Evolutionary conservation across 2,329 filamentous ascomycete genomes (phyloP).

Genomic region (Aspergillus udagawae): DNA sequence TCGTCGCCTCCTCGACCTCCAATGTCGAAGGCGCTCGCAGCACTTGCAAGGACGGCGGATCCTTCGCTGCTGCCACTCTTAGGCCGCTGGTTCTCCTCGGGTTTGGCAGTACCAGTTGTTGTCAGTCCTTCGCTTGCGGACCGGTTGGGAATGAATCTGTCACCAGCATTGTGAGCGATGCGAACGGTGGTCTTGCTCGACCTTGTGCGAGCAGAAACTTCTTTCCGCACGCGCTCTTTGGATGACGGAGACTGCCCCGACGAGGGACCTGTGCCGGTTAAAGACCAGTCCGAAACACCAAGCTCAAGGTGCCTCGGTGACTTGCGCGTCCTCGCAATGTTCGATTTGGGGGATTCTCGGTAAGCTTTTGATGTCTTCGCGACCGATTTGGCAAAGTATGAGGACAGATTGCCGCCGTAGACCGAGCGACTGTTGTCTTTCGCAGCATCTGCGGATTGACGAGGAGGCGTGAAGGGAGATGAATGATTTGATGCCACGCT

Average conservation of each 20-base stretch:
- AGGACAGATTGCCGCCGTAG: conserved; percentile 73
- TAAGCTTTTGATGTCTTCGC: conserved; percentile 49
- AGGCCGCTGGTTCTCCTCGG: conserved; percentile 71
- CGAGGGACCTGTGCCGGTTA: conserved; percentile 73
- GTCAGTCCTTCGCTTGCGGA: conserved; percentile 82
- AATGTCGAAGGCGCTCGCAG: conserved; percentile 63
- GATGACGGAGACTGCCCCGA: conserved; percentile 53
- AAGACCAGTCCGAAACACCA: conserved; percentile 85
- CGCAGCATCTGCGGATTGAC: conserved; percentile 54
- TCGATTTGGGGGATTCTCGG: conserved; percentile 91
- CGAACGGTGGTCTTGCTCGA: conserved; percentile 70
- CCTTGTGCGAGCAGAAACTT: conserved; percentile 49
- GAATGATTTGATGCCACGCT: conserved; percentile 52
- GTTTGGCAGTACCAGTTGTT: conserved; percentile 77
- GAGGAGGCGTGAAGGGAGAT: conserved; percentile 72
- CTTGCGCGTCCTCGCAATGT: conserved; percentile 66
- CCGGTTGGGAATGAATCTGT: conserved; percentile 95
- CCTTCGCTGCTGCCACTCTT: conserved; percentile 68
- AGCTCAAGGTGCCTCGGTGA: conserved; percentile 86
- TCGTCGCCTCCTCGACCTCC: conserved; percentile 61
- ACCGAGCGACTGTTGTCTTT: conserved; percentile 63
- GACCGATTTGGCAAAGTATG: conserved; percentile 69
- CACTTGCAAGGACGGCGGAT: conserved; percentile 71
- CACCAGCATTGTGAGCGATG: conserved; percentile 65
- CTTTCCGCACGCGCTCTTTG: conserved; percentile 54